Conservation (phyloP, 1,139 yeast genomes). For the Magnusiomyces suaveolens region DNA sequence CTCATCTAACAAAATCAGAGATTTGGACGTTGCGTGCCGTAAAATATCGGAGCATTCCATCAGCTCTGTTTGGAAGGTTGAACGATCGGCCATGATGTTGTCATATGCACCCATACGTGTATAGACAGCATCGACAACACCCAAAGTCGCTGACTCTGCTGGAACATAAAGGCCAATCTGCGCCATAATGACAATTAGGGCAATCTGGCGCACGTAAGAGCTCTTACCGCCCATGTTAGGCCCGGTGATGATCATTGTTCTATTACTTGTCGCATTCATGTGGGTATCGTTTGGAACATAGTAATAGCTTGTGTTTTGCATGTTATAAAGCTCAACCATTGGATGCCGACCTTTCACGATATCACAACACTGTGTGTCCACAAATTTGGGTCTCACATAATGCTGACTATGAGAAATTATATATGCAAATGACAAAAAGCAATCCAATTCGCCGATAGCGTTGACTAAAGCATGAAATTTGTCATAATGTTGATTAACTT, state of each 20-base stretch:
- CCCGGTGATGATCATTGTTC: slow-evolving; percentile 54
- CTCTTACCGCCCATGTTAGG: slow-evolving; percentile 77
- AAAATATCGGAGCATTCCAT: slow-evolving; percentile 54
- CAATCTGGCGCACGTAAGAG: slow-evolving; percentile 57
- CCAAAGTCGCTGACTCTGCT: slow-evolving; percentile 41
- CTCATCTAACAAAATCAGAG: slow-evolving; percentile 54
- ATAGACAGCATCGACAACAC: slow-evolving; percentile 48
- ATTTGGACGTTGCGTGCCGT: slow-evolving; percentile 39
- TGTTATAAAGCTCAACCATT: slow-evolving; percentile 42
- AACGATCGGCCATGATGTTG: slow-evolving; percentile 55
- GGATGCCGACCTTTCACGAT: slow-evolving; percentile 68
- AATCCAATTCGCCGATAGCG: slow-evolving; percentile 57
- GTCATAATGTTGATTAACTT: slow-evolving; percentile 44
- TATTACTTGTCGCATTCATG: slow-evolving; percentile 37
- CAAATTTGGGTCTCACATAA: slow-evolving; percentile 49
- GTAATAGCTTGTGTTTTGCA: slow-evolving; percentile 11
- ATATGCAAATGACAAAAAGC: slow-evolving; percentile 57
- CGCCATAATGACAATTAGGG: slow-evolving; percentile 58
- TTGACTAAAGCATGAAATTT: slow-evolving; percentile 43
- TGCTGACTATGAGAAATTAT: slow-evolving; percentile 46
- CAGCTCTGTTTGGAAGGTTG: slow-evolving; percentile 72
- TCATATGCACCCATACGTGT: slow-evolving; percentile 64
- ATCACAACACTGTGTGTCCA: slow-evolving; percentile 44
- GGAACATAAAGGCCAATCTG: slow-evolving; percentile 93
- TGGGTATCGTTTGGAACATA: slow-evolving; percentile 65